Percentiles rank a stretch among this genome's conserved stretches.
These are phyloP conservation scores for Tolypocladium capitatum DNA, from an alignment of 2,329 filamentous ascomycete species.

Conservation along the genomic window DNA sequence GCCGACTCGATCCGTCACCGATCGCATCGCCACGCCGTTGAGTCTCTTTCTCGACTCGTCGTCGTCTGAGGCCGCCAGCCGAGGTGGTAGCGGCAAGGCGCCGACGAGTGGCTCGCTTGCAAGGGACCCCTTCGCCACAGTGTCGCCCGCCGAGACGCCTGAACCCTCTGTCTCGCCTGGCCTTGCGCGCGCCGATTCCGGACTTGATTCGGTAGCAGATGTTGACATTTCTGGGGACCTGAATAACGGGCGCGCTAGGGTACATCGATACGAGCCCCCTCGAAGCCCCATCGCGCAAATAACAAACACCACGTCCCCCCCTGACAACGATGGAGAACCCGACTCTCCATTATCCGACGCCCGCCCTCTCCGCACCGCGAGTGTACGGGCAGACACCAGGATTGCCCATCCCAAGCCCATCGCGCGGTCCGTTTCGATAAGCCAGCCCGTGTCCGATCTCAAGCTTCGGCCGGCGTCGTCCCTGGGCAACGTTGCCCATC, in stretches of 20 bases:
- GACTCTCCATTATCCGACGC: slow-evolving; percentile 4
- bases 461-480: slow-evolving; percentile 49
- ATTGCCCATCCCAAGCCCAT: slow-evolving; percentile 29
- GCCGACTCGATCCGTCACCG: slow-evolving; percentile 4
- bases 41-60: slow-evolving; percentile 6
- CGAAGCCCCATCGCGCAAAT: slow-evolving; percentile 2
- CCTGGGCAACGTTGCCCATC: slow-evolving; percentile 54
- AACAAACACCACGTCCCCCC: slow-evolving; percentile 4
- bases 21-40: slow-evolving; percentile 9
- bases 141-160: slow-evolving; percentile 7
- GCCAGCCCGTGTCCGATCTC: slow-evolving; percentile 40
- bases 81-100: not conserved
- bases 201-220: not conserved
- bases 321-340: not conserved
- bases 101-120: not conserved
- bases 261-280: slow-evolving; percentile 5
- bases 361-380: slow-evolving; percentile 20
- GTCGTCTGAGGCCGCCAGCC: not conserved
- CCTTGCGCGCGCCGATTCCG: not conserved
- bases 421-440: slow-evolving; percentile 31
- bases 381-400: slow-evolving; percentile 31
- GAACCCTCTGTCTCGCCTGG: slow-evolving; percentile 1
- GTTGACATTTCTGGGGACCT: slow-evolving; percentile 1
- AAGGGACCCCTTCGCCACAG: slow-evolving; percentile 2
- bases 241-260: slow-evolving; percentile 5